Evolutionary conservation across 2,329 filamentous ascomycete species (phyloP), one percentile per base, ranked within the genome.

Genomic region (Tolypocladium ophioglossoides): DNA sequence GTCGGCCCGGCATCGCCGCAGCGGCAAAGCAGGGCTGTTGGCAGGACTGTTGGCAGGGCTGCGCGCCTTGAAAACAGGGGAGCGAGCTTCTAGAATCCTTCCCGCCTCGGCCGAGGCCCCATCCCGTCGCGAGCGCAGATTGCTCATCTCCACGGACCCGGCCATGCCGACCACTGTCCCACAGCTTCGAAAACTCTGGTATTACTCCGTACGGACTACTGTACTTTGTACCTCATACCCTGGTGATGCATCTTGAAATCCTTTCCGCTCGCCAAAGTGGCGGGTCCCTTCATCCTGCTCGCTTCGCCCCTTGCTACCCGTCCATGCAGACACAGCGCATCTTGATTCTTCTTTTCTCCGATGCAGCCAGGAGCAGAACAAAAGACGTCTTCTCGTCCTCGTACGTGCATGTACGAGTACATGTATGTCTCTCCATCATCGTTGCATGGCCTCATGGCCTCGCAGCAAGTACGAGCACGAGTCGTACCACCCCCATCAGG

Each of bases 51-150:
- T n/a, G n/a, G n/a, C n/a, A 11, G 16, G 16, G 32, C 27, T 18
- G 7, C 6, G 18, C 10, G 2, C n/a, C 18, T 38, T 16, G 38
- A 16, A 39, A 11, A 12, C 39, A 12, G n/a, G 12, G n/a, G 7
- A 10, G 20, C 22, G 30, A 10, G 35, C 51, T 52, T 52, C 51
- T 52, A 52, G 51, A 52, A 52, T 24, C 34, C 41, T 52, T 52
- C 51, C 51, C 51, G 30, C 30, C n/a, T 24, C 18, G 34, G 39
- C n/a, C 39, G n/a, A 11, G 20, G 40, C 22, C 3, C 40, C 20
- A 41, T 41, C 22, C 20, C 20, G 4, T 10, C 6, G 40, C 40
- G 22, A 44, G 14, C 2, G 22, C 40, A 20, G 12, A 50, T 50
- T 50, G 9, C 27, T 2, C 24, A 11, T 32, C 24, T 30, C 41